Evolutionary conservation across 2,329 filamentous ascomycete genomes (phyloP), one percentile per base, ranked within the genome.

Genomic region (Paraphoma chrysanthemicola): DNA sequence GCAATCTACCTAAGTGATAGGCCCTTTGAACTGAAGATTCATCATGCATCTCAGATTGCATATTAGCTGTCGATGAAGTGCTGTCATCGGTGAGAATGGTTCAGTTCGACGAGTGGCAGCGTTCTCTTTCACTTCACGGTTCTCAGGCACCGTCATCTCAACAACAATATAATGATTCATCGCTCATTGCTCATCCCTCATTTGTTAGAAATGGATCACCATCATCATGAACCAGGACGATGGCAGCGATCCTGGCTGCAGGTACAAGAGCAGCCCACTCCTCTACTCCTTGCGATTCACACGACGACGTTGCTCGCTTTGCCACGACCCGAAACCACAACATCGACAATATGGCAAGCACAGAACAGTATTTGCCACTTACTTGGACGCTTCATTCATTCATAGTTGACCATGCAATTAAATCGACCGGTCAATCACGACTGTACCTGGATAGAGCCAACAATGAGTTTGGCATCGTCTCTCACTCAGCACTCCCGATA

Each of bases 401-500:
- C 17, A 16, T 51, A 0, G 39, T 67, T 2, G 43, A 38, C 2
- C 56, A 58, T 8, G 58, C 62, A 7, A 53, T 61, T 31, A 62
- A 29, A 4, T 61, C 49, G 0, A 3, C 48, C 0, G 52, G 42
- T 0, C 31, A 41, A 0, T 44, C 52, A 1, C 14, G 16, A 1
- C 17, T 70, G 0, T 44, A 61, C 1, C 48, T 69, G 0, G 68
- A 70, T 11, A 62, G 58, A 3, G 54, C 53, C 0, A 67, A 63
- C 23, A 39, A 52, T 0, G 65, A 69, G 2, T 63, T 69, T 7
- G 67, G 67, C 9, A 31, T 71, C 1, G 16, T 65, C 12, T 48
- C 52, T 17, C 43, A 53, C 10, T 44, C 29, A 1, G 18, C 54
- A 0, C 30, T 44, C 4, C 30, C 36, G 2, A 38, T 54, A 3